phyloP scores from a whole-genome alignment of 352 stramenopile species.

The Globisporangium abappressorium region DNA sequence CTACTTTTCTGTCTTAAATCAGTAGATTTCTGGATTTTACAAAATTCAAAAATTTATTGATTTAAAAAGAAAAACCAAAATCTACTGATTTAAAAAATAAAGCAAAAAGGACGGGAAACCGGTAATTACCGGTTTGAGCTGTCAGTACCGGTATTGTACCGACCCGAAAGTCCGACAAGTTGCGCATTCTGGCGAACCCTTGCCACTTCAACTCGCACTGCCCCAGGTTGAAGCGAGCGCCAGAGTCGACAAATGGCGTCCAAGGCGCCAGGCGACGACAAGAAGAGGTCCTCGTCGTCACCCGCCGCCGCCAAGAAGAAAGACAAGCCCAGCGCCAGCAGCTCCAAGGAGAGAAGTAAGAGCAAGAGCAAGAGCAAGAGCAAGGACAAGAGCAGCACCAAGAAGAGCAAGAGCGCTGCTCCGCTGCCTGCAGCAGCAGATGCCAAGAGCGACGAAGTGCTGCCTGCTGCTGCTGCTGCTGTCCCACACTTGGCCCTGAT shows the following conservation, averaged over 20 bases:
- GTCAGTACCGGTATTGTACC: background rate
- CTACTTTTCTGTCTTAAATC: too few species aligned
- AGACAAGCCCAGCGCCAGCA: slow-evolving; percentile 14
- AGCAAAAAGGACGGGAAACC: too few species aligned
- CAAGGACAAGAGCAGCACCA: slow-evolving; percentile 24
- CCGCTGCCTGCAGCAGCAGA: slow-evolving; percentile 13
- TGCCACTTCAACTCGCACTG: background rate
- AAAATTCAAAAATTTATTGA: too few species aligned
- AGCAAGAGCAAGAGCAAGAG: slow-evolving; percentile 23
- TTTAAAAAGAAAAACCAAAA: too few species aligned
- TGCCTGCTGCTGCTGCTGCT: background rate
- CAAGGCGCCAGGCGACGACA: slow-evolving; percentile 3
- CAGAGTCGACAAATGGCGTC: background rate
- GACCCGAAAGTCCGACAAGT: background rate
- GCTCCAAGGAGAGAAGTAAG: background rate
- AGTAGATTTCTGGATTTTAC: too few species aligned
- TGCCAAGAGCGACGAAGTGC: background rate
- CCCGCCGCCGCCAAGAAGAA: slow-evolving; percentile 8
- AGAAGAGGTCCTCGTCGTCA: slow-evolving; percentile 5
- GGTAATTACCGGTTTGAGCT: too few species aligned
- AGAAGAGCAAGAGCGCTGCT: slow-evolving; percentile 28
- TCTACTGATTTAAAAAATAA: too few species aligned
- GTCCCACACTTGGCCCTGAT: background rate
- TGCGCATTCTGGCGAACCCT: background rate
- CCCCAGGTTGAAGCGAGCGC: background rate